These are phyloP conservation scores for Fraxinus floribunda DNA, from an alignment of 305 asterid genomes.

Conservation along the genomic window DNA sequence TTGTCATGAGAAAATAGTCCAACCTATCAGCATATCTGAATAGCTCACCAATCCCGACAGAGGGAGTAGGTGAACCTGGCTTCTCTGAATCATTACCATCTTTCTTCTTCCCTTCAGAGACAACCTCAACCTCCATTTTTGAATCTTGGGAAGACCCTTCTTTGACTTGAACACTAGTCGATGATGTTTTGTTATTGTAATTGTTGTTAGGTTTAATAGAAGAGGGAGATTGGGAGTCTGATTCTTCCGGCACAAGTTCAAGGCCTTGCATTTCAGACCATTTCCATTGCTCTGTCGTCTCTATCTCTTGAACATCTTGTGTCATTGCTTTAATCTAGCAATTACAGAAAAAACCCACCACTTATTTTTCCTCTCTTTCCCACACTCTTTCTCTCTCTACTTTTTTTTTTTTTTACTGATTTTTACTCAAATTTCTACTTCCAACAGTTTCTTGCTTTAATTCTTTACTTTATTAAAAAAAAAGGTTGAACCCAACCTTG, in stretches of 20 bases:
- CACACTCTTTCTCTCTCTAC: neutral
- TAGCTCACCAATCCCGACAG: conserved; percentile 60
- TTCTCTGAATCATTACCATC: conserved; percentile 47
- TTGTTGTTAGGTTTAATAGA: conserved; percentile 41
- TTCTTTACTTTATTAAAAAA: neutral
- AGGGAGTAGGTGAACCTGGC: conserved; percentile 44
- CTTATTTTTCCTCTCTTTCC: conserved; percentile 20
- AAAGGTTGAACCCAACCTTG: no score
- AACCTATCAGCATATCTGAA: conserved; percentile 92
- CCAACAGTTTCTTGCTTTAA: conserved; percentile 3
- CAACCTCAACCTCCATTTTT: conserved; percentile 42
- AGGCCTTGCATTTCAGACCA: conserved; percentile 87
- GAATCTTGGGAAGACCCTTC: conserved; percentile 14
- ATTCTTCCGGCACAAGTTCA: conserved; percentile 63
- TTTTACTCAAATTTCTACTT: conserved; percentile 6
- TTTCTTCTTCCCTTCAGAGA: conserved; percentile 40
- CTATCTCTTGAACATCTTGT: conserved; percentile 53
- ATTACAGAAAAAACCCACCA: conserved; percentile 27
- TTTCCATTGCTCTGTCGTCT: conserved; percentile 70
- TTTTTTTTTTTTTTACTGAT: conserved; percentile 2
- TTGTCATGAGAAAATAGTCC: conserved; percentile 70
- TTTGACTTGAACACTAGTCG: conserved; percentile 3
- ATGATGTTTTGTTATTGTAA: conserved; percentile 16
- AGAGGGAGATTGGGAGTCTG: conserved; percentile 26
- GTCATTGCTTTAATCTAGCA: conserved; percentile 33